These are phyloP conservation scores for Solanum tarijense DNA, from an alignment of 257 asterid species.

Conservation along the genomic window DNA sequence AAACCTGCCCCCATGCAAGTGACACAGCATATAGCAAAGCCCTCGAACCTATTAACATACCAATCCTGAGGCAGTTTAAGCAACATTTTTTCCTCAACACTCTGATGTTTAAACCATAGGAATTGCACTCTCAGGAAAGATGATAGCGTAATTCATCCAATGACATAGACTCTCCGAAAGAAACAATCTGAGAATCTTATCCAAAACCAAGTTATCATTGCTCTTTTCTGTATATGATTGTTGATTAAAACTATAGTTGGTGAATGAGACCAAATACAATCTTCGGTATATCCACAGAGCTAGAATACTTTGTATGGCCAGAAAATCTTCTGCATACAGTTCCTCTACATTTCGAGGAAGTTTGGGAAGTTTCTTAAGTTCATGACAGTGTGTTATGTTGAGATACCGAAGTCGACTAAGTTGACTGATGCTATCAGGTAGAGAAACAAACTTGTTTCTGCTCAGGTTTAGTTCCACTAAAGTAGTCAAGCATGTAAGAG, in stretches of 20 bases:
- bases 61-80: neutral
- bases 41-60: neutral
- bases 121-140: neutral
- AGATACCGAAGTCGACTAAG: neutral
- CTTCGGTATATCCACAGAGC: neutral
- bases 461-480: neutral
- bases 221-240: neutral
- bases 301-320: neutral
- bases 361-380: neutral
- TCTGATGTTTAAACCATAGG: neutral
- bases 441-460: neutral
- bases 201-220: neutral
- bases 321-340: neutral
- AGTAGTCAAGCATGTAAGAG: neutral
- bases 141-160: neutral
- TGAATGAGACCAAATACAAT: neutral
- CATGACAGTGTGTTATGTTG: neutral
- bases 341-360: neutral
- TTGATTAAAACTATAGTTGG: neutral
- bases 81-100: neutral
- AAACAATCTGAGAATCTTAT: neutral
- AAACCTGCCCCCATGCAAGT: neutral
- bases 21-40: conserved; percentile 1
- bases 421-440: neutral
- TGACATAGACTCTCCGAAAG: neutral